Base-by-base conservation (phyloP, 768 basidiomycete genomes). In the Leucosporidium creatinivorum region DNA sequence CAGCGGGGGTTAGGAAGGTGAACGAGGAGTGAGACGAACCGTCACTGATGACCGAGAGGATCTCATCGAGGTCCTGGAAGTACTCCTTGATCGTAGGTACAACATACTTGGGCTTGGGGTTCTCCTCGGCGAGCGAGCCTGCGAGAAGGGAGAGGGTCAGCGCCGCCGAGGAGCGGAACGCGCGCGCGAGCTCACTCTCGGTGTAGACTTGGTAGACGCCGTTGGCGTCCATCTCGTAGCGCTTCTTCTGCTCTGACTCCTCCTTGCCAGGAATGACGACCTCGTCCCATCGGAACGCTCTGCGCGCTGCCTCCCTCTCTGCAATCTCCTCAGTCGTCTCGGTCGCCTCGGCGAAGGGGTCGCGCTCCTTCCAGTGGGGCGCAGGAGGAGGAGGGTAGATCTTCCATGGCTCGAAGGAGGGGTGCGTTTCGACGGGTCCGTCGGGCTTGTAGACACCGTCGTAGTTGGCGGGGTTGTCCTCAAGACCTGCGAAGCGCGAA, bases 341-440 rank as follows among this genome's bases (percentile, higher is more conserved):
- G 18, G 39, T 31, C 25, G 64, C 55, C 33, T 61, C 64, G 28
- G 73, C 54, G 63, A 67, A 61, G 52, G 69, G 73, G 65, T 72
- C 69, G 79, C 57, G 84, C 80, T 50, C 80, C 50, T 91, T 91
- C 96, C 96, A 99, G 74, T 93, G 93, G 0, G 93, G 94, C 4
- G 91, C 89, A 0, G 96, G 96, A 7, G 96, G 93, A 17, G 81
- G 83, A 0, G 96, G 96, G 73, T 96, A 96, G 72, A 97, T 88
- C 62, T 83, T 84, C 96, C 96, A 99, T 6, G 84, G 80, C 48
- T 83, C 74, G 72, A 73, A 77, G 61, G 3, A 63, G 19, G 66
- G 61, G 62, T 65, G 62, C 2, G 60, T 54, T 25, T 63, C 60
- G 7, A 68, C 62, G 21, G 66, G 47, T 44, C 39, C 39, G 8